Conservation (phyloP, 768 basidiomycete genomes). For the Mycena epipterygia region DNA sequence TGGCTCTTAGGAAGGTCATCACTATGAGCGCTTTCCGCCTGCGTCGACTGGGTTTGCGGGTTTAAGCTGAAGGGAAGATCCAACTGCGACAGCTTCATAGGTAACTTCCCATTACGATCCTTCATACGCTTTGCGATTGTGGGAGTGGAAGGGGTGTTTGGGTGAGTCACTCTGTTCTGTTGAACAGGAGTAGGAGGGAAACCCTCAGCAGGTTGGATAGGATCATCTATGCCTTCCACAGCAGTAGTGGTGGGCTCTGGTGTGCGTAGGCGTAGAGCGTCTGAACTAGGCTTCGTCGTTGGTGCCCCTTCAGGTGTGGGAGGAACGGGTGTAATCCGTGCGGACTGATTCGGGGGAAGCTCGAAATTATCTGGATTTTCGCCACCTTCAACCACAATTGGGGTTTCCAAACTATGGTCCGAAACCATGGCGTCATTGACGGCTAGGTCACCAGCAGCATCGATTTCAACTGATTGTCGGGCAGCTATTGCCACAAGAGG, state of each 20-base stretch:
- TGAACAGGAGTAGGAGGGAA: conserved; percentile 35
- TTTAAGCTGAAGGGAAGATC: conserved; percentile 19
- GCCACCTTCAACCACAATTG: neutral
- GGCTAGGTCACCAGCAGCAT: conserved; percentile 48
- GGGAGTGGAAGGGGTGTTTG: conserved; percentile 40
- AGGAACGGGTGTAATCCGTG: neutral
- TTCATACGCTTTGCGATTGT: conserved; percentile 59
- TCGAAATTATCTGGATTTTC: neutral
- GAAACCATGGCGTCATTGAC: conserved; percentile 50
- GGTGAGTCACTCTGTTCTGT: conserved; percentile 27
- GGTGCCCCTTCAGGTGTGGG: conserved; percentile 9
- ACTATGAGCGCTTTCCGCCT: neutral
- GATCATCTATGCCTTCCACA: conserved; percentile 55
- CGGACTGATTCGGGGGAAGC: neutral
- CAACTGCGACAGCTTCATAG: conserved; percentile 24
- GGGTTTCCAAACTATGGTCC: conserved; percentile 42
- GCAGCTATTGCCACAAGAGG: conserved; percentile 17
- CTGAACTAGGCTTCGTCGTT: neutral
- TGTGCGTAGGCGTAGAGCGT: neutral
- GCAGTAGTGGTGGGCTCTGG: neutral
- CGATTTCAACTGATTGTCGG: conserved; percentile 31
- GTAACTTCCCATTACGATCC: conserved; percentile 52
- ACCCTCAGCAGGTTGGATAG: conserved; percentile 60
- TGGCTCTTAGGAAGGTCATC: neutral
- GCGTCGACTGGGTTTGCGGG: conserved; percentile 1